These are phyloP conservation scores for Mortierella sp. DNA, from an alignment of 371 early-diverging fungal genomes.

Conservation along the genomic window DNA sequence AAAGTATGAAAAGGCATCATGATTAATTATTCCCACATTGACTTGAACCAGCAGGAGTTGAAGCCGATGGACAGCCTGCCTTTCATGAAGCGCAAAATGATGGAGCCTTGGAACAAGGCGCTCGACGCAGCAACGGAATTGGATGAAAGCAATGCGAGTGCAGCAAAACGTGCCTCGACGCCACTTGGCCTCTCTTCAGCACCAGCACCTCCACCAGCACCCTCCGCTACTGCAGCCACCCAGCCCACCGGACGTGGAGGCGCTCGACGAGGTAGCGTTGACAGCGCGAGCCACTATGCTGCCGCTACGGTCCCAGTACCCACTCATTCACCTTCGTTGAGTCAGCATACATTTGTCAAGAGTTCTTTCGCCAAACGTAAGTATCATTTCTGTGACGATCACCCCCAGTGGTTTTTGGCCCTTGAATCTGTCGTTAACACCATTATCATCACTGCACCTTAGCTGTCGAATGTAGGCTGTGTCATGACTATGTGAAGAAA, in stretches of 20 bases:
- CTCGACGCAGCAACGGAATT: constrained; percentile 7
- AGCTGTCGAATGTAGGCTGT: constrained; percentile 55
- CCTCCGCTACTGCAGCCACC: constrained; percentile 9
- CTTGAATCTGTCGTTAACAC: background rate
- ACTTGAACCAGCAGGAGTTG: constrained; percentile 21
- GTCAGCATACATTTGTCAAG: constrained; percentile 56
- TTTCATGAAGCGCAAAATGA: constrained; percentile 35
- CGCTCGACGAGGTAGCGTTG: constrained; percentile 39
- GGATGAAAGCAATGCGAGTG: constrained; percentile 6
- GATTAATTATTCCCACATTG: background rate
- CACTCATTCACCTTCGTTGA: background rate
- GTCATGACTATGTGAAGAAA: constrained; percentile 53
- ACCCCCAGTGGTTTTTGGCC: background rate
- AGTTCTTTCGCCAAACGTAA: constrained; percentile 58
- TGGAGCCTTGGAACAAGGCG: constrained; percentile 34
- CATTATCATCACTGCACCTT: background rate
- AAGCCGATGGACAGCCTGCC: constrained; percentile 54
- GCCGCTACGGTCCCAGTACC: constrained; percentile 42
- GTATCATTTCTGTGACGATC: background rate
- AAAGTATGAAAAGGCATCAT: too few species aligned
- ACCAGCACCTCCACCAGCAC: constrained; percentile 25
- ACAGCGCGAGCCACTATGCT: constrained; percentile 41
- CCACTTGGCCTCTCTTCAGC: constrained; percentile 39
- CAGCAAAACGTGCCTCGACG: constrained; percentile 33
- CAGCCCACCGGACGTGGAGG: constrained; percentile 3